phyloP scores from a whole-genome alignment of 352 stramenopile genomes.

The Peronosclerospora sorghi region DNA sequence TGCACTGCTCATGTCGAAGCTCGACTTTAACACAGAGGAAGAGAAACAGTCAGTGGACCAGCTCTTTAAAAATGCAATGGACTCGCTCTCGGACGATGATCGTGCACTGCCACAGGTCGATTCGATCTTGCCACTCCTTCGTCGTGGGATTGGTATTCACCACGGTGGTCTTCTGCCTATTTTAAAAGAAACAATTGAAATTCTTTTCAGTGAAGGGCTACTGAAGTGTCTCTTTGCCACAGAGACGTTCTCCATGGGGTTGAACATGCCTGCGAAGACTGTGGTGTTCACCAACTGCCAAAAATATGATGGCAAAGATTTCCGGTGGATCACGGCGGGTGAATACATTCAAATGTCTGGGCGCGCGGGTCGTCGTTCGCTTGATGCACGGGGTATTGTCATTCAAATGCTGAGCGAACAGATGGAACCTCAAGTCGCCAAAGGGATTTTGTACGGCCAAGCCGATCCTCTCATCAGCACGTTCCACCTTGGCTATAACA shows the following conservation, averaged over 20 bases:
- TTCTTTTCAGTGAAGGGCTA: slow-evolving; percentile 89
- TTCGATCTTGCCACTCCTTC: slow-evolving; percentile 93
- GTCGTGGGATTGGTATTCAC: slow-evolving; percentile 99
- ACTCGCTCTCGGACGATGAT: slow-evolving; percentile 94
- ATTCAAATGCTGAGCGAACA: slow-evolving; percentile 99
- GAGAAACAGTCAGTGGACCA: slow-evolving; percentile 96
- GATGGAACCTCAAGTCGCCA: slow-evolving; percentile 96
- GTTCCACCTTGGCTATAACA: too few species aligned
- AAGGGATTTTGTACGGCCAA: too few species aligned
- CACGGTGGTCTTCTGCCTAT: slow-evolving; percentile 98
- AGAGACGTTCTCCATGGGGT: slow-evolving; percentile 95
- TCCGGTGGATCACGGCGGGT: slow-evolving; percentile 92
- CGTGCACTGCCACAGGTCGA: slow-evolving; percentile 95
- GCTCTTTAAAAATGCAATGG: slow-evolving; percentile 97
- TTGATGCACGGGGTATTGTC: slow-evolving; percentile 96
- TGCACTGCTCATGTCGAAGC: slow-evolving; percentile 86
- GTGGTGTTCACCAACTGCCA: slow-evolving; percentile 97
- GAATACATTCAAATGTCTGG: slow-evolving; percentile 95
- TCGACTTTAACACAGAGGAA: slow-evolving; percentile 96
- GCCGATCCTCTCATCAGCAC: too few species aligned
- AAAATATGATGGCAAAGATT: slow-evolving; percentile 95
- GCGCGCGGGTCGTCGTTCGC: slow-evolving; percentile 93
- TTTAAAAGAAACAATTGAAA: slow-evolving; percentile 96
- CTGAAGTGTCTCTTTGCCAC: slow-evolving; percentile 99
- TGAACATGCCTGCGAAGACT: slow-evolving; percentile 99